Evolutionary conservation across 1,284 basidiomycete species (phyloP), one percentile per base, ranked within the genome.

Genomic region (Agroathelia rolfsii): DNA sequence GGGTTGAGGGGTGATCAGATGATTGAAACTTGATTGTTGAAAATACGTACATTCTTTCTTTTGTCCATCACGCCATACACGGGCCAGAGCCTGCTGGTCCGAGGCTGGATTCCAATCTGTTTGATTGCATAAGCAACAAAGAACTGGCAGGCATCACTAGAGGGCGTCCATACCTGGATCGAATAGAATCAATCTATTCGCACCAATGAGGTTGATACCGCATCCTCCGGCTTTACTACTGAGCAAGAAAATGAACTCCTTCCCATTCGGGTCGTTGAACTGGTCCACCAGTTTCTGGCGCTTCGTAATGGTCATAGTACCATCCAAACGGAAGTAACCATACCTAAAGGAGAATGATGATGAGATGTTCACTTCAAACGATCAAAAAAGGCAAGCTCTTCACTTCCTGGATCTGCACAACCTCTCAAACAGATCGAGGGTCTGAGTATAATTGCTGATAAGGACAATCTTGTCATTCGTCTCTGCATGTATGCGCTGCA

Each of bases 61-160:
- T 58, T 98, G 94, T 0, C 94, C 94, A 51, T 99, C 94, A 64
- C 95, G 85, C 94, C 94, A 99, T 2, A 99, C 94, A 56, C 94
- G 88, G 23, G 94, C 94, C 4, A 98, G 69, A 6, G 94, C 94
- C 56, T 99, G 95, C 55, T 98, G 95, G 56, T 99, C 94, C 22
- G 93, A 89, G 4, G 94, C 93, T 13, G 93, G 94, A 49, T 97
- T 97, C 93, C 94, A 96, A 52, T 97, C 93, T 90, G 50, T 19
- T n/a, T 24, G 11, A 28, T 30, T 32, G 14, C 30, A 6, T 35
- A 11, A 30, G 6, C 18, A 20, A 37, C 28, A 18, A 24, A 23
- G 27, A 28, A 27, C 29, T 14, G 15, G 17, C 5, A 19, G 20
- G 12, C 21, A n/a, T 12, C 22, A 28, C 13, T 27, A n/a, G 29